These are phyloP conservation scores for Pseudogymnoascus sp. DNA, from an alignment of 2,329 filamentous ascomycete genomes.

Conservation along the genomic window DNA sequence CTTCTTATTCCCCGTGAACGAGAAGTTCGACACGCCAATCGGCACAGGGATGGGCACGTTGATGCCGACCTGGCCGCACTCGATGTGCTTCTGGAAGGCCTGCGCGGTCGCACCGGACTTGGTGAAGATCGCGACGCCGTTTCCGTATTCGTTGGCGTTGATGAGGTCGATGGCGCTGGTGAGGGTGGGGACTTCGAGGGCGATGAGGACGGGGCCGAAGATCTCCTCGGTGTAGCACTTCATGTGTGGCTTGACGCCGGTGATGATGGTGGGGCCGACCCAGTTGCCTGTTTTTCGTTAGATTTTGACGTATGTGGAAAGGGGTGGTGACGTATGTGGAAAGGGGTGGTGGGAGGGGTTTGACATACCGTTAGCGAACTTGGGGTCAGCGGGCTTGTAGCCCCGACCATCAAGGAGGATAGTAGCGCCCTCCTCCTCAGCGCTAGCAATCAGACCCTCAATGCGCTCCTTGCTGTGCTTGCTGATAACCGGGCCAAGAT, in stretches of 20 bases:
- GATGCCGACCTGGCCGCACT: constrained; percentile 79
- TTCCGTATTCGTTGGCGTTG: constrained; percentile 80
- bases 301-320: too few species aligned
- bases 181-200: constrained; percentile 67
- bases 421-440: constrained; percentile 71
- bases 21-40: constrained; percentile 53
- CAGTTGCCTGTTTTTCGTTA: constrained; percentile 48
- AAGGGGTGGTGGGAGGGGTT: too few species aligned
- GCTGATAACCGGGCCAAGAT: constrained; percentile 74
- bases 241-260: constrained; percentile 72
- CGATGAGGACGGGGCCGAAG: constrained; percentile 76
- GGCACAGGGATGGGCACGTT: constrained; percentile 71
- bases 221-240: constrained; percentile 79
- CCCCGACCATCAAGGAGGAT: constrained; percentile 76
- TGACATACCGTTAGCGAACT: constrained; percentile 65
- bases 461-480: constrained; percentile 72
- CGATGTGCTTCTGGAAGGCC: constrained; percentile 69
- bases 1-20: constrained; percentile 75
- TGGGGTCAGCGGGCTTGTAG: constrained; percentile 50
- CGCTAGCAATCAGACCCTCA: constrained; percentile 64
- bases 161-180: constrained; percentile 75
- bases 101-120: constrained; percentile 67
- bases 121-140: constrained; percentile 80
- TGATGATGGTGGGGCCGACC: constrained; percentile 75
- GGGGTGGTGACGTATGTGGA: too few species aligned